phyloP scores from a whole-genome alignment of 2,329 filamentous ascomycete genomes.

The Aspergillaceae sp. region DNA sequence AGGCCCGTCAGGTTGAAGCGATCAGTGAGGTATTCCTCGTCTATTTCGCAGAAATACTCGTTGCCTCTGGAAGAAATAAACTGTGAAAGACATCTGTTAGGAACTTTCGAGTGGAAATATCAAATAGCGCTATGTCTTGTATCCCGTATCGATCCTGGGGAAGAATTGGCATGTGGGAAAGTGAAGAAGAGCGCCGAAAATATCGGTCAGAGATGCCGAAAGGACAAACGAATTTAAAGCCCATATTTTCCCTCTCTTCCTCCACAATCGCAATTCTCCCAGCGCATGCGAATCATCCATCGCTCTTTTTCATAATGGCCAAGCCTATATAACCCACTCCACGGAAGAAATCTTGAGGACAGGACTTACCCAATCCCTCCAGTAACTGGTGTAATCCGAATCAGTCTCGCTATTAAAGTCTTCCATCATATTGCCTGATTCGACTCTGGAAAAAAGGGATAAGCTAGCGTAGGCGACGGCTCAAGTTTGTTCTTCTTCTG shows the following conservation, averaged over 20 bases:
- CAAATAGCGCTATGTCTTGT: too few relatives aligned
- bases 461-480: not conserved
- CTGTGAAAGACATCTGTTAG: constrained; percentile 39
- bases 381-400: constrained; percentile 98
- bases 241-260: not conserved
- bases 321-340: too few relatives aligned
- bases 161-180: too few relatives aligned
- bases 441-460: not conserved
- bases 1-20: constrained; percentile 96
- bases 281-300: not conserved
- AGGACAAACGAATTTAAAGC: not conserved
- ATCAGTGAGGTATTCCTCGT: constrained; percentile 97
- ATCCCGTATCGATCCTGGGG: too few relatives aligned
- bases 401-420: constrained; percentile 97
- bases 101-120: not conserved
- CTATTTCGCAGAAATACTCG: constrained; percentile 99
- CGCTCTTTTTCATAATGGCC: too few relatives aligned
- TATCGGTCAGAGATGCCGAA: not conserved
- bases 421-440: constrained; percentile 57
- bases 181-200: too few relatives aligned
- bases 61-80: constrained; percentile 97
- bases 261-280: not conserved
- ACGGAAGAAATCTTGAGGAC: not conserved
- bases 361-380: constrained; percentile 90
- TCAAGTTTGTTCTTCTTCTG: constrained; percentile 10